Conservation (phyloP, 306 rosid genomes). For the Cicer chorassanicum region DNA sequence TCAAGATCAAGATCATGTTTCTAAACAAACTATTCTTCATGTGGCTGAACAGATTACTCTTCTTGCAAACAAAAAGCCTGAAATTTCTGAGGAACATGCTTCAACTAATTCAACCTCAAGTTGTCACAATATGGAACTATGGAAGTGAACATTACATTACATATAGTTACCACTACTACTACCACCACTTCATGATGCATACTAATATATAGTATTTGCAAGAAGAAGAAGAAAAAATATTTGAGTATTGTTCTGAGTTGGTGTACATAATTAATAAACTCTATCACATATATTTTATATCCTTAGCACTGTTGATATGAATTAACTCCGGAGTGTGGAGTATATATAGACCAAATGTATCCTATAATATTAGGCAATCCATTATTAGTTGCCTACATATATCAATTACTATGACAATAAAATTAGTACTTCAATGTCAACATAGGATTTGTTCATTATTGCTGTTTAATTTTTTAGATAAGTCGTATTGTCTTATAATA, state of each 20-base stretch:
- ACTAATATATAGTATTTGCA: constrained; percentile 51
- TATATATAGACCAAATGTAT: constrained; percentile 21
- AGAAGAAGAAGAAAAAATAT: constrained; percentile 4
- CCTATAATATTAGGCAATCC: neutral
- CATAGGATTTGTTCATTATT: neutral
- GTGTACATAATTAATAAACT: neutral
- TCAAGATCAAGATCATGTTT: constrained; percentile 54
- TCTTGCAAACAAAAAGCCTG: constrained; percentile 55
- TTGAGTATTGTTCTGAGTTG: neutral
- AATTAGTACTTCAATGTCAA: neutral
- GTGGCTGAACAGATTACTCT: constrained; percentile 54
- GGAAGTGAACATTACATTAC: constrained; percentile 60
- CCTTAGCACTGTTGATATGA: neutral
- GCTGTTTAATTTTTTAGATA: neutral
- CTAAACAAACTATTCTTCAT: constrained; percentile 54
- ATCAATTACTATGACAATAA: neutral
- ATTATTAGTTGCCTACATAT: neutral
- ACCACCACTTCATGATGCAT: constrained; percentile 40
- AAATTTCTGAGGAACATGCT: constrained; percentile 59
- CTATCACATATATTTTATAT: neutral
- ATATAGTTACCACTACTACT: constrained; percentile 3
- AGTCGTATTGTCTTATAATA: too few species aligned
- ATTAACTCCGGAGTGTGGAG: constrained; percentile 18
- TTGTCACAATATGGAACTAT: constrained; percentile 66
- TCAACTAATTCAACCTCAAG: constrained; percentile 68